Evolutionary conservation across 441 rosid genomes (phyloP).

Genomic region (Daphne laureola): DNA sequence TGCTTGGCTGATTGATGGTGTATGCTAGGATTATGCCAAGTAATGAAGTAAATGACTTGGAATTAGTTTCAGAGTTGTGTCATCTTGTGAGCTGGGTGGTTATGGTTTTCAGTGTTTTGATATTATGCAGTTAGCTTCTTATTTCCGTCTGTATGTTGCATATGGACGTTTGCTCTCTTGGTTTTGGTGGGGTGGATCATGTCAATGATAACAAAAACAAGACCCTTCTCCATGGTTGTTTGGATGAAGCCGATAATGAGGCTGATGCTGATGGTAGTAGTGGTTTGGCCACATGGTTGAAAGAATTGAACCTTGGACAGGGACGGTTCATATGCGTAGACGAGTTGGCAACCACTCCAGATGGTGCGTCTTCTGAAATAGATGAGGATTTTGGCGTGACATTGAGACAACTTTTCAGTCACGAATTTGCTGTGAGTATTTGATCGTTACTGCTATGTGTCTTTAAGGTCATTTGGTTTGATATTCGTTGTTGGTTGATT

Average conservation of each 20-base stretch:
- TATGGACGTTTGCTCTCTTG: conserved; percentile 30
- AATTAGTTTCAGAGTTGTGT: neutral
- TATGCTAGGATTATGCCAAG: too few species aligned
- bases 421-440: conserved; percentile 37
- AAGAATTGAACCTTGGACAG: conserved; percentile 2
- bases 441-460: neutral
- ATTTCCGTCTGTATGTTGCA: neutral
- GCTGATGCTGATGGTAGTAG: conserved; percentile 33
- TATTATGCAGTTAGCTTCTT: neutral
- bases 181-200: conserved; percentile 28
- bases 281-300: conserved; percentile 24
- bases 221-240: conserved; percentile 18
- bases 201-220: conserved; percentile 21
- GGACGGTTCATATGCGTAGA: neutral
- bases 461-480: neutral
- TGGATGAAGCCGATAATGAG: conserved; percentile 25
- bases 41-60: too few species aligned
- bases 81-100: conserved; percentile 8
- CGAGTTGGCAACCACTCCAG: conserved; percentile 23
- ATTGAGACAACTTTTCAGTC: conserved; percentile 28
- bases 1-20: too few species aligned
- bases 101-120: conserved; percentile 18
- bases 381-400: conserved; percentile 29
- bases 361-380: conserved; percentile 16
- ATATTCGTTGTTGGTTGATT: neutral